Conservation (phyloP, 371 early-diverging fungal species). For the Chytridiales sp. region DNA sequence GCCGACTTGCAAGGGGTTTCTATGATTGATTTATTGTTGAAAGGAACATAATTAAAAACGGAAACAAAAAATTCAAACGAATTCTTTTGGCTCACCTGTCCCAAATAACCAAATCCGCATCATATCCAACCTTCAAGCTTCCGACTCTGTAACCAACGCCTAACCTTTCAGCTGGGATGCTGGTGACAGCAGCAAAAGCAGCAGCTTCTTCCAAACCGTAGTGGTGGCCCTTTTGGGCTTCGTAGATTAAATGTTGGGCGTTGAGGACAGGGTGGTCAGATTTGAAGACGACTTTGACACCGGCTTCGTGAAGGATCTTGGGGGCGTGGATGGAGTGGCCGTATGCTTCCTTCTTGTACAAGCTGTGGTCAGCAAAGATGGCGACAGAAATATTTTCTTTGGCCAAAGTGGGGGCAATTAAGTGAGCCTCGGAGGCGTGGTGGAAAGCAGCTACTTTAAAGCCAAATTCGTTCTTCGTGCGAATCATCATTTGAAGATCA, state of each 20-base stretch:
- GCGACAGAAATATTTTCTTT: conserved; percentile 66
- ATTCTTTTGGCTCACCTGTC: conserved; percentile 34
- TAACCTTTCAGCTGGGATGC: conserved; percentile 70
- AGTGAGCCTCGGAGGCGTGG: conserved; percentile 78
- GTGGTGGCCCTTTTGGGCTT: conserved; percentile 76
- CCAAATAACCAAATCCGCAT: conserved; percentile 76
- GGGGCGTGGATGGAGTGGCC: conserved; percentile 64
- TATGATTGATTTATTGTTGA: conserved; percentile 2
- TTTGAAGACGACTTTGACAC: conserved; percentile 78
- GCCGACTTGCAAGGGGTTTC: conserved; percentile 69
- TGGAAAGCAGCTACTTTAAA: conserved; percentile 77
- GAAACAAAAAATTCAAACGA: neutral
- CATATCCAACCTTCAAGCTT: conserved; percentile 64
- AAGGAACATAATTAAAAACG: too few relatives aligned
- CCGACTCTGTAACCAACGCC: conserved; percentile 74
- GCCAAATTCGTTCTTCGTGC: conserved; percentile 71
- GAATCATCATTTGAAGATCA: conserved; percentile 60
- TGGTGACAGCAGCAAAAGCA: conserved; percentile 68
- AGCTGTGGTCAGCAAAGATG: conserved; percentile 64
- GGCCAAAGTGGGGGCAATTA: conserved; percentile 64
- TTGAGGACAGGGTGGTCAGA: conserved; percentile 81
- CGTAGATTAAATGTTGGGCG: conserved; percentile 66
- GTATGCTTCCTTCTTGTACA: conserved; percentile 78
- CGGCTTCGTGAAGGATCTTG: conserved; percentile 64
- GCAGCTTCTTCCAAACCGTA: conserved; percentile 69